phyloP scores from a whole-genome alignment of 2,329 filamentous ascomycete species.

The Cercospora sp. region DNA sequence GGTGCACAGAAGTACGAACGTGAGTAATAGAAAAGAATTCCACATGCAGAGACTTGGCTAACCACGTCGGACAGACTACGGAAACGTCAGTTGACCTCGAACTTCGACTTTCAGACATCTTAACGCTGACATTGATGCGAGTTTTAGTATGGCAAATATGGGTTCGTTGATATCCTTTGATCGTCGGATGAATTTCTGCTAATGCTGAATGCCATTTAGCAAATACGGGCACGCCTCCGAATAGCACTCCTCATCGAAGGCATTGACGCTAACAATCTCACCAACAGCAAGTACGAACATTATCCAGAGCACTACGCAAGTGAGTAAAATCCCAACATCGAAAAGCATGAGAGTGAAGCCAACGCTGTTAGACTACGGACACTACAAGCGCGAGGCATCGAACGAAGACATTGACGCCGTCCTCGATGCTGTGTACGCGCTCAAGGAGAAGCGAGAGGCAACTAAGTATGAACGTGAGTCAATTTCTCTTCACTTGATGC shows the following conservation, averaged over 20 bases:
- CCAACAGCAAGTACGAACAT: no score
- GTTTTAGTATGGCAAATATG: not conserved
- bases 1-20: not conserved
- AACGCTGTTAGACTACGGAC: not conserved
- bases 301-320: not conserved
- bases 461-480: not conserved
- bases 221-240: not conserved
- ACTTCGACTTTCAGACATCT: not conserved
- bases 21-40: not conserved
- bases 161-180: not conserved
- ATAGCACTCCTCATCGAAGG: no score
- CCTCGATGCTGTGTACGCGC: constrained; percentile 1
- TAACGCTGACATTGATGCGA: not conserved
- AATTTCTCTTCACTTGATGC: not conserved
- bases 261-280: no score
- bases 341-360: not conserved
- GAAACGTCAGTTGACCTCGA: not conserved
- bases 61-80: not conserved
- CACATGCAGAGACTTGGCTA: not conserved
- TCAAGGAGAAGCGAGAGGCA: constrained; percentile 10
- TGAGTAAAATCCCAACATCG: not conserved
- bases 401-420: constrained; percentile 4
- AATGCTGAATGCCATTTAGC: not conserved
- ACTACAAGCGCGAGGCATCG: constrained; percentile 12
- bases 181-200: not conserved